phyloP scores from a whole-genome alignment of 2,329 filamentous ascomycete genomes.

The Peltaster fructicola region DNA sequence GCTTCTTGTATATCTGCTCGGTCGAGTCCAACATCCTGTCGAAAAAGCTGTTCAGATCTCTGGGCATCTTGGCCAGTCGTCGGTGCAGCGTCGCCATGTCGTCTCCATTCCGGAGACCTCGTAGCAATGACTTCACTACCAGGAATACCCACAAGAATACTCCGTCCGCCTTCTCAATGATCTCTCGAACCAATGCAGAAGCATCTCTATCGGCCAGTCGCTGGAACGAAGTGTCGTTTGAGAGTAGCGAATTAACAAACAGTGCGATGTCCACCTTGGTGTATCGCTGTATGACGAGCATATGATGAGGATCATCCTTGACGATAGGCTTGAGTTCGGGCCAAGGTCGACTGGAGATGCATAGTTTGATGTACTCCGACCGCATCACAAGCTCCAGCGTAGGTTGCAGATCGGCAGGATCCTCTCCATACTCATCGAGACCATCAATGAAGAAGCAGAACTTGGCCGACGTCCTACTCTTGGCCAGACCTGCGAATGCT shows the following conservation, averaged over 20 bases:
- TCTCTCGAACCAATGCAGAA: no score
- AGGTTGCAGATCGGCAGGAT: conserved; percentile 3
- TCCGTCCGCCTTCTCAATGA: conserved; percentile 6
- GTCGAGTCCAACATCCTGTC: conserved; percentile 4
- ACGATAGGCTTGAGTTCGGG: no score
- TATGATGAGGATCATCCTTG: no score
- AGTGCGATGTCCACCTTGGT: conserved; percentile 5
- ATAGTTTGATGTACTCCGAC: conserved; percentile 6
- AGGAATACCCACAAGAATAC: conserved; percentile 10
- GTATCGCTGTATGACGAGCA: conserved; percentile 5
- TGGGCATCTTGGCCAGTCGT: conserved; percentile 3
- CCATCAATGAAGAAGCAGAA: conserved; percentile 10
- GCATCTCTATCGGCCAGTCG: no score
- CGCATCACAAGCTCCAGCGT: conserved; percentile 1
- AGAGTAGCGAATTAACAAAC: no score
- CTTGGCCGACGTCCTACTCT: conserved; percentile 1
- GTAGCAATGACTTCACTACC: conserved; percentile 4
- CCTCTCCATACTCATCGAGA: conserved; percentile 7
- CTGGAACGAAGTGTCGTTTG: no score
- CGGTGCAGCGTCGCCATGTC: conserved; percentile 3
- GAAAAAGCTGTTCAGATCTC: conserved; percentile 6
- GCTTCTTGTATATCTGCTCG: conserved; percentile 4
- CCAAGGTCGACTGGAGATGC: conserved; percentile 9
- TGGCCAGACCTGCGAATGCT: not conserved
- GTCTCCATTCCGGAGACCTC: conserved; percentile 5